A percentile compares a stretch with the other conserved stretches of the same genome.
phyloP scores from a whole-genome alignment of 2,329 filamentous ascomycete genomes.

The Ophioceras dolichostomum region DNA sequence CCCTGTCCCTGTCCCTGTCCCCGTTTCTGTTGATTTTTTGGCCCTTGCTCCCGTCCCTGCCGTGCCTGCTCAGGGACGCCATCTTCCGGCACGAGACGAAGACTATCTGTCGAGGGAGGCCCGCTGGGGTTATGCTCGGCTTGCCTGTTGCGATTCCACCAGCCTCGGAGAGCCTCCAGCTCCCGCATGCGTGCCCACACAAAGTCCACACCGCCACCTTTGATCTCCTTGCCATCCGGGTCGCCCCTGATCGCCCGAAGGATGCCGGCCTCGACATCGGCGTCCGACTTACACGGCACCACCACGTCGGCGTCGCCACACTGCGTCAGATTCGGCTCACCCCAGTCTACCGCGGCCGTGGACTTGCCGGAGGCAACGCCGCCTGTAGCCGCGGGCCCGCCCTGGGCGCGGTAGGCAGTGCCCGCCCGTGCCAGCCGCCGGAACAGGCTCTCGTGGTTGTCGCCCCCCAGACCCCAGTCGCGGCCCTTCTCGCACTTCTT shows the following conservation, averaged over 20 bases:
- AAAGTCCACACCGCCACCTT: slow-evolving; percentile 51
- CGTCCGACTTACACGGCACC: slow-evolving; percentile 44
- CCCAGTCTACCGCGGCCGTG: slow-evolving; percentile 80
- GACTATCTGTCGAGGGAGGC: slow-evolving; percentile 15
- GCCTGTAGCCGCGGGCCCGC: slow-evolving; percentile 42
- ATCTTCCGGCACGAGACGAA: slow-evolving; percentile 4
- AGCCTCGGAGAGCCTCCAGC: slow-evolving; percentile 52
- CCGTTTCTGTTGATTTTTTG: too few relatives aligned
- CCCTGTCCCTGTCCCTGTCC: too few relatives aligned
- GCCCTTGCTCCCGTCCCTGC: background rate
- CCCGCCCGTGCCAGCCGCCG: slow-evolving; percentile 59
- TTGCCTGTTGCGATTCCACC: slow-evolving; percentile 49
- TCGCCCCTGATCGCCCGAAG: slow-evolving; percentile 49
- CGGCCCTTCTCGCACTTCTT: slow-evolving; percentile 93
- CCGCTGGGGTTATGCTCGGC: slow-evolving; percentile 18
- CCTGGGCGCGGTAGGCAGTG: slow-evolving; percentile 48
- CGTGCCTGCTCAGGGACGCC: background rate
- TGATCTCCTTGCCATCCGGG: slow-evolving; percentile 41
- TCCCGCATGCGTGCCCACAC: slow-evolving; percentile 55
- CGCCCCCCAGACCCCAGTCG: slow-evolving; percentile 69
- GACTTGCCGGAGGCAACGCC: slow-evolving; percentile 45
- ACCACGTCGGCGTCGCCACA: slow-evolving; percentile 43
- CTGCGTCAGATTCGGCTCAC: slow-evolving; percentile 53
- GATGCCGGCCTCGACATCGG: slow-evolving; percentile 41
- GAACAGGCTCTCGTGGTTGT: slow-evolving; percentile 79